A percentile compares a stretch with the other conserved stretches of the same genome.
Conservation (phyloP, 345 rosid genomes). For the Sonneratia alba region DNA sequence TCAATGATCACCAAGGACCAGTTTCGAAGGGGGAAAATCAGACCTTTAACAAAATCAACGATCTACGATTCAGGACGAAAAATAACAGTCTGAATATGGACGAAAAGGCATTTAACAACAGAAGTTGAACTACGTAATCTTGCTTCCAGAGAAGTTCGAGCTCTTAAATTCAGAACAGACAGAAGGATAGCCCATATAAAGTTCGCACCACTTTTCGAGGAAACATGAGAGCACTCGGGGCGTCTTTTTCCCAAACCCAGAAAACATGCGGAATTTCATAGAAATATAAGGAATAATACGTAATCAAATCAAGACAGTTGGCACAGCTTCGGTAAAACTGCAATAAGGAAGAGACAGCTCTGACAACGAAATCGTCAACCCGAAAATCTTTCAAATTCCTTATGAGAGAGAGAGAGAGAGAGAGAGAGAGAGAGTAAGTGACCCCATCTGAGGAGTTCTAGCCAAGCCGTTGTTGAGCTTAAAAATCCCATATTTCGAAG, state of each 20-base stretch:
- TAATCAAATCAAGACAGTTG: background rate
- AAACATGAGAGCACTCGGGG: background rate
- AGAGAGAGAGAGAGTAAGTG: slow-evolving; percentile 19
- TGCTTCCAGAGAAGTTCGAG: background rate
- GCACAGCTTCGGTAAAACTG: background rate
- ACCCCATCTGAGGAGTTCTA: slow-evolving; percentile 97
- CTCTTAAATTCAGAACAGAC: background rate
- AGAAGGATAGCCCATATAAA: background rate
- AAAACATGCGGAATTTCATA: background rate
- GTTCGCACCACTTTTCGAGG: background rate
- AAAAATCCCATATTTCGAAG: slow-evolving; percentile 63
- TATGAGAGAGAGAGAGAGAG: slow-evolving; percentile 20
- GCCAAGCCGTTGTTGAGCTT: slow-evolving; percentile 86
- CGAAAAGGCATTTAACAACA: background rate
- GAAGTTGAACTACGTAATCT: background rate
- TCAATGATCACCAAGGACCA: background rate
- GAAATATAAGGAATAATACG: background rate
- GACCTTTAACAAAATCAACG: background rate
- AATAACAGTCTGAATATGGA: background rate
- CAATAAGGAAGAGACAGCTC: background rate
- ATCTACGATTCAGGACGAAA: background rate
- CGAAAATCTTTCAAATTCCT: background rate
- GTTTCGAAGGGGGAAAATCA: background rate
- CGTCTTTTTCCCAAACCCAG: background rate
- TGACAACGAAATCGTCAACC: too few species aligned